phyloP scores from a whole-genome alignment of 2,329 filamentous ascomycete species.

The Hymenoscyphus fructigenus region DNA sequence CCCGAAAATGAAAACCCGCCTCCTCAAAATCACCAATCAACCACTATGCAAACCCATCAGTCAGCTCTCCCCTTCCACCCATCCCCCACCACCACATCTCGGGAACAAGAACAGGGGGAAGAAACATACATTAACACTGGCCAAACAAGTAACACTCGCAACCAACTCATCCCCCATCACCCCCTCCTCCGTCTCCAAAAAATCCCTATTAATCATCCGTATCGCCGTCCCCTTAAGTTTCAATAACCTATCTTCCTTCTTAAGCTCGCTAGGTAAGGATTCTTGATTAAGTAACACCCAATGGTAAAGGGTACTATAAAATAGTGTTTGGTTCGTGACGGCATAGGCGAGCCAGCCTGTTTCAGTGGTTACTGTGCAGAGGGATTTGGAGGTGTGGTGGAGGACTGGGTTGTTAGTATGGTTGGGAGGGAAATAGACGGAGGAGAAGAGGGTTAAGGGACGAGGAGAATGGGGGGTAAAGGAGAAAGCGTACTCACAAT shows the following conservation, averaged over 20 bases:
- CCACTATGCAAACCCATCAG: conserved; percentile 3
- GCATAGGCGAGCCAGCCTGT: conserved; percentile 13
- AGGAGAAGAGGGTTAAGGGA: neutral
- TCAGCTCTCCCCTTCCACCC: neutral
- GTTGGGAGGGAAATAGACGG: neutral
- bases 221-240: conserved; percentile 1
- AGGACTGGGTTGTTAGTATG: neutral
- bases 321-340: neutral
- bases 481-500: neutral
- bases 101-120: neutral
- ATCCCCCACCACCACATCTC: neutral
- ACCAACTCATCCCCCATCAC: conserved; percentile 4
- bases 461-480: neutral
- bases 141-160: conserved; percentile 10
- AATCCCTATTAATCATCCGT: neutral
- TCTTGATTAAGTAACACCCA: conserved; percentile 9
- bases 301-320: conserved; percentile 10
- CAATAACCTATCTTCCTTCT: conserved; percentile 1
- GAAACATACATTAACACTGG: conserved; percentile 12
- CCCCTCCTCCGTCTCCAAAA: neutral
- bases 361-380: conserved; percentile 9
- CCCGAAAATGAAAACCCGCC: conserved; percentile 8
- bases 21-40: conserved; percentile 10
- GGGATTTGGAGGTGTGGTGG: conserved; percentile 7
- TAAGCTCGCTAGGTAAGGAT: neutral